phyloP scores from a whole-genome alignment of 2,329 filamentous ascomycete species.

The Sporothrix sp. region DNA sequence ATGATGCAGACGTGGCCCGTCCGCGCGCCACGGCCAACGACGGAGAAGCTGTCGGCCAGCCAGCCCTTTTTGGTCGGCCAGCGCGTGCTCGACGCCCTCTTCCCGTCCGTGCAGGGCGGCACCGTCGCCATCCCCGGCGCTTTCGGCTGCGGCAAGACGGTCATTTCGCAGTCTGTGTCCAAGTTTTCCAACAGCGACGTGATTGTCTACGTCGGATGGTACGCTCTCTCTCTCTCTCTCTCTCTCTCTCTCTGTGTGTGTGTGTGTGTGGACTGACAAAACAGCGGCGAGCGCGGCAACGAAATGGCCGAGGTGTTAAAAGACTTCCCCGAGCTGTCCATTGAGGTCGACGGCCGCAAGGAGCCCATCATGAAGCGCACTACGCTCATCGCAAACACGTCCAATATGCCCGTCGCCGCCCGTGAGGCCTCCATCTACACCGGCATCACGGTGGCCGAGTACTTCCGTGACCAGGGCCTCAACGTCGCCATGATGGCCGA shows the following conservation, averaged over 20 bases:
- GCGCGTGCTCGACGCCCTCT: slow-evolving; percentile 89
- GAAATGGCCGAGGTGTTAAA: slow-evolving; percentile 99
- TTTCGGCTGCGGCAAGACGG: slow-evolving; percentile 98
- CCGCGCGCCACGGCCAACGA: slow-evolving; percentile 84
- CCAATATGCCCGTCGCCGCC: slow-evolving; percentile 98
- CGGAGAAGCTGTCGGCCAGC: slow-evolving; percentile 82
- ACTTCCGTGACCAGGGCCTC: slow-evolving; percentile 95
- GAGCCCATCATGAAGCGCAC: slow-evolving; percentile 99
- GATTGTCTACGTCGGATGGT: slow-evolving; percentile 81
- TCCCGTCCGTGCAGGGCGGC: slow-evolving; percentile 92
- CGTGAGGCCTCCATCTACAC: slow-evolving; percentile 99
- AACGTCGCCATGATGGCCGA: slow-evolving; percentile 99
- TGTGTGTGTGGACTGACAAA: too few relatives aligned
- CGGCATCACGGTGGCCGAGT: slow-evolving; percentile 87
- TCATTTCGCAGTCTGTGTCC: slow-evolving; percentile 96
- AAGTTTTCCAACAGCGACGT: slow-evolving; percentile 99
- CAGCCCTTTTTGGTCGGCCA: slow-evolving; percentile 94
- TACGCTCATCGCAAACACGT: slow-evolving; percentile 95
- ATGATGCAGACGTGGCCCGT: slow-evolving; percentile 99
- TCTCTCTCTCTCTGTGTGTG: too few relatives aligned
- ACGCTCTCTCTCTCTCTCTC: too few relatives aligned
- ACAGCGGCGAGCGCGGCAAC: slow-evolving; percentile 79
- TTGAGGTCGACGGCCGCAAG: slow-evolving; percentile 85
- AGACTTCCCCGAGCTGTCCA: slow-evolving; percentile 97
- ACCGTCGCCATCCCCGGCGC: slow-evolving; percentile 97